Percentiles rank a stretch among this genome's conserved stretches.
These are phyloP conservation scores for Helenozyma baotianmanensis DNA, from an alignment of 805 yeast genomes.

Conservation along the genomic window DNA sequence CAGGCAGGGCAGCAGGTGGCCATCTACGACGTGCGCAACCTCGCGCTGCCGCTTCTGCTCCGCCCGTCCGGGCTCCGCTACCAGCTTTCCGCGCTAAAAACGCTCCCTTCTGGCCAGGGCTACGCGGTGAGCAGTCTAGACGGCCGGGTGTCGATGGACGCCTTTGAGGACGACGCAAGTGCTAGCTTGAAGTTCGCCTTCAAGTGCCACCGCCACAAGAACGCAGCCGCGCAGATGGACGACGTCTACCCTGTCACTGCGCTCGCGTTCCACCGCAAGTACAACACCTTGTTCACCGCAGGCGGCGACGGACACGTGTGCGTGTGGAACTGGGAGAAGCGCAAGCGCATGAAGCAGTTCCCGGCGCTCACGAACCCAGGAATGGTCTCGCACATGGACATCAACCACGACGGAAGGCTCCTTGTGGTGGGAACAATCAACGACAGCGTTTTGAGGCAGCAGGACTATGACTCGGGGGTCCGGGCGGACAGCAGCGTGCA, in stretches of 20 bases:
- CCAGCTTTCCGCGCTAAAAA: constrained; percentile 54
- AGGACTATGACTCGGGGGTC: background rate
- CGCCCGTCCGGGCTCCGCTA: constrained; percentile 64
- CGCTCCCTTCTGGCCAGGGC: constrained; percentile 51
- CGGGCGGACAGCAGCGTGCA: constrained; percentile 3
- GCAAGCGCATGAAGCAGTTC: constrained; percentile 40
- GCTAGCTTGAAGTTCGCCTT: constrained; percentile 60
- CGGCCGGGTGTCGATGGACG: constrained; percentile 76
- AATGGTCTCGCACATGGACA: constrained; percentile 14
- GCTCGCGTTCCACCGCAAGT: constrained; percentile 35
- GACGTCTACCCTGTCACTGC: constrained; percentile 51
- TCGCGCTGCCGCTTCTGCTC: constrained; percentile 40
- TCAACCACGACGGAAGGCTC: constrained; percentile 8
- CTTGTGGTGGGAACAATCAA: constrained; percentile 13
- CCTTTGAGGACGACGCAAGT: constrained; percentile 45
- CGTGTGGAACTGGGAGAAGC: constrained; percentile 45
- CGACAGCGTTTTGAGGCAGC: constrained; percentile 7
- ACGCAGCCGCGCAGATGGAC: constrained; percentile 39
- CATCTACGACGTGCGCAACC: constrained; percentile 52
- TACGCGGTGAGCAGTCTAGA: constrained; percentile 73
- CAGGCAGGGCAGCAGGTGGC: constrained; percentile 50
- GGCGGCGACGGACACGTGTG: constrained; percentile 51
- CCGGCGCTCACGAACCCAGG: constrained; percentile 2
- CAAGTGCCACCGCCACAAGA: constrained; percentile 63
- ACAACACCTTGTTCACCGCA: constrained; percentile 43